Evolutionary conservation across 257 asterid genomes (phyloP).

Genomic region (Scutellaria barbata): DNA sequence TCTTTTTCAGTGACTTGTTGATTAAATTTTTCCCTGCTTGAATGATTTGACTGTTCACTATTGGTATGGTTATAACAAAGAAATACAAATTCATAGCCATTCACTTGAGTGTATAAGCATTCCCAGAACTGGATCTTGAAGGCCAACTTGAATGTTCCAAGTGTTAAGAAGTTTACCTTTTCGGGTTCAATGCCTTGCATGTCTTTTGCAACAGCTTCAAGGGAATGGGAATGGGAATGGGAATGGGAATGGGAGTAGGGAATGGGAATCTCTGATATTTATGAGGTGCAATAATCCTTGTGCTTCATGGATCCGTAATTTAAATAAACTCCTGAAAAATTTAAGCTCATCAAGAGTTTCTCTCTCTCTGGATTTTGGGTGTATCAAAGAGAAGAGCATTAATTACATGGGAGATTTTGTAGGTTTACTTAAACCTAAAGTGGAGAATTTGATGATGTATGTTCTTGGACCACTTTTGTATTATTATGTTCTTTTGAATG

Average conservation of each 20-base stretch:
- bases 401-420: not conserved
- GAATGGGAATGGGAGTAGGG: no score
- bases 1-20: not conserved
- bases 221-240: not conserved
- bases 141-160: not conserved
- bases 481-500: not conserved
- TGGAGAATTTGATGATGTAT: not conserved
- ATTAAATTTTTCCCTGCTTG: constrained; percentile 29
- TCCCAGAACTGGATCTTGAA: not conserved
- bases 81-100: not conserved
- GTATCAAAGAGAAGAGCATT: not conserved
- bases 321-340: not conserved
- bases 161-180: not conserved
- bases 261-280: not conserved
- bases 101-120: constrained; percentile 23
- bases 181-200: not conserved
- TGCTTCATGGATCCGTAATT: not conserved
- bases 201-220: not conserved
- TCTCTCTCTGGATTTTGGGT: not conserved
- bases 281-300: not conserved
- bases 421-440: not conserved
- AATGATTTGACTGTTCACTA: constrained; percentile 5
- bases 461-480: not conserved
- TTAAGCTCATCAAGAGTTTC: not conserved
- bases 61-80: not conserved